Evolutionary conservation across 768 basidiomycete species (phyloP), one percentile per base, ranked within the genome.

Genomic region (Strobilomyces dryophilus): DNA sequence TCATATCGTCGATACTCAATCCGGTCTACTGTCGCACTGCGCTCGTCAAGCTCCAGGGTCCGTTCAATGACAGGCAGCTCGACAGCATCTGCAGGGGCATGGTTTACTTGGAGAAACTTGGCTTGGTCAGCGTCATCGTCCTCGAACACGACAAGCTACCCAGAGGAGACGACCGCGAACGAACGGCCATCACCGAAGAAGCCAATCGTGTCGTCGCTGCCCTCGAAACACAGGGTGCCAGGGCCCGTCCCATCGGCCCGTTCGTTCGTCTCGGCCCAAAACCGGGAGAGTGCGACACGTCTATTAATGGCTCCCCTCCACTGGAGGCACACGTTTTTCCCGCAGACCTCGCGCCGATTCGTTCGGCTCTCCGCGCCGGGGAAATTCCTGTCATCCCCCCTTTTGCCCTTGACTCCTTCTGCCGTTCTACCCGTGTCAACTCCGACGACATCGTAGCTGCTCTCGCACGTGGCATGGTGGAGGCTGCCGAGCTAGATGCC

Each of bases 381-480:
- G 97, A 98, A 72, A 98, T 99, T 49, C 97, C 97, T 7, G 94
- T 99, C 21, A 83, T 98, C 43, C 79, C 94, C 15, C 95, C 97
- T 3, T 84, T 99, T 49, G 94, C 94, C 2, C 77, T 98, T 34
- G 94, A 98, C 67, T 91, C 91, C 0, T 87, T 85, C 63, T 94
- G 89, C 65, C 84, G 90, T 48, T 89, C 92, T 12, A 81, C 88
- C 26, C 85, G 94, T 51, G 78, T 97, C 42, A 84, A 89, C 54
- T 82, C 92, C 21, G 89, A 98, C 71, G 87, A 92, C 69, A 86
- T 95, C 39, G 78, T 99, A 44, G 85, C 83, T 8, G 93, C 93
- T 7, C 79, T 99, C 20, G 85, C 89, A 29, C 82, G 86, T 45
- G 90, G 92, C 32, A 93, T 99, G 90, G 75, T 72, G 29, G 75